Base-by-base conservation (phyloP, 768 basidiomycete species). In the Mycena sanguinolenta region DNA sequence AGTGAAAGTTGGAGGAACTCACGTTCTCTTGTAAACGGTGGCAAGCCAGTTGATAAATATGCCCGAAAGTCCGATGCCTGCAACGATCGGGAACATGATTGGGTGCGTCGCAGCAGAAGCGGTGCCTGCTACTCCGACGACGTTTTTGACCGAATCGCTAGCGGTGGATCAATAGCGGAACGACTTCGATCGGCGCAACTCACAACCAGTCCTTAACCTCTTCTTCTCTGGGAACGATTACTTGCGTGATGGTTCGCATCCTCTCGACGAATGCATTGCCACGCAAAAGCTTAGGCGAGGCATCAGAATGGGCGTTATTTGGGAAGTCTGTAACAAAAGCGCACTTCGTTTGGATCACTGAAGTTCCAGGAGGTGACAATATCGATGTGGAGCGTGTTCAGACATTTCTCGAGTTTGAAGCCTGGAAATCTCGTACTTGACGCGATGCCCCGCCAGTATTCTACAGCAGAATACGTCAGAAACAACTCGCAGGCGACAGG, bases 181-280 rank as follows among this genome's bases (percentile, higher is more conserved):
- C n/a, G 23, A 49, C 9, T 49, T 23, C 46, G 46, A 49, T 23
- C 46, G n/a, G n/a, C n/a, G n/a, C n/a, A 49, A 49, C 46, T 7
- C 46, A 49, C 46, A 49, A 49, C 46, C 46, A 49, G 46, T 49
- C 46, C 46, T 21, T 49, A 49, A 49, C 46, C n/a, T 49, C 46
- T 14, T 49, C 46, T 49, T 49, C 46, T 49, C 46, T 49, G 46
- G 46, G 46, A 49, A 49, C 46, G n/a, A 42, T 17, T 42, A 42
- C 42, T 17, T 42, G 42, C 42, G 42, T 46, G 46, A 46, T 23
- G 46, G 46, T 46, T 46, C 46, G 46, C 46, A 46, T 46, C 46
- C n/a, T 46, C 46, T 46, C 46, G 46, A 46, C 46, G 19, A 46
- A 46, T 46, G 46, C 46, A 23, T 19, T 46, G 7, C 46, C 23